Conservation (phyloP, 2,329 filamentous ascomycete genomes). For the Myriangium duriaei region DNA sequence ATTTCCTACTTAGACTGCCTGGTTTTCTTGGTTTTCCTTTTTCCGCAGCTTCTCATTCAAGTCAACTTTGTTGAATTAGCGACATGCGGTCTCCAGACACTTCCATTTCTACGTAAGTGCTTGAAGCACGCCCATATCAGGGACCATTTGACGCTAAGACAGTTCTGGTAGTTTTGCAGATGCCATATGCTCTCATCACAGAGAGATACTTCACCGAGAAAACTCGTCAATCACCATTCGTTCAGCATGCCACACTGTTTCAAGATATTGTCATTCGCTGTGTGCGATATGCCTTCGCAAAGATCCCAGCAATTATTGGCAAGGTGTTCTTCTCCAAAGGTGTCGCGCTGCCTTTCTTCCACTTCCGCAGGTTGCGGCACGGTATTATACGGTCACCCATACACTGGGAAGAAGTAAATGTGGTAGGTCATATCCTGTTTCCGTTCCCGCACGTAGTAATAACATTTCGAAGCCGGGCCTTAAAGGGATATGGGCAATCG, state of each 20-base stretch:
- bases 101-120: conserved; percentile 58
- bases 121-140: neutral
- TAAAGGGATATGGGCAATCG: conserved; percentile 56
- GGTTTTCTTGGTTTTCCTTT: conserved; percentile 57
- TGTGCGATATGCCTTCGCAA: conserved; percentile 64
- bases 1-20: conserved; percentile 66
- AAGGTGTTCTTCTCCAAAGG: conserved; percentile 66
- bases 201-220: conserved; percentile 42
- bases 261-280: conserved; percentile 67
- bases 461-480: conserved; percentile 14
- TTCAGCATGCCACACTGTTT: conserved; percentile 57
- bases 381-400: conserved; percentile 51
- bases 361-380: conserved; percentile 63
- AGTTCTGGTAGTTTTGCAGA: conserved; percentile 36
- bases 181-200: conserved; percentile 47
- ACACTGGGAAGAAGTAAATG: conserved; percentile 48
- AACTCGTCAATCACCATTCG: conserved; percentile 45
- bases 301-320: conserved; percentile 55
- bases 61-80: conserved; percentile 50
- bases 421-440: conserved; percentile 27
- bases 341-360: conserved; percentile 61
- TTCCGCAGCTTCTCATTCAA: conserved; percentile 57
- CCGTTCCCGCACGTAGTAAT: neutral
- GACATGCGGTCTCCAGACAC: conserved; percentile 44
- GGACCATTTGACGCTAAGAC: neutral